Percentiles rank a stretch among this genome's conserved stretches.
Conservation (phyloP, 2,329 filamentous ascomycete genomes). For the Colletotrichum sp. region DNA sequence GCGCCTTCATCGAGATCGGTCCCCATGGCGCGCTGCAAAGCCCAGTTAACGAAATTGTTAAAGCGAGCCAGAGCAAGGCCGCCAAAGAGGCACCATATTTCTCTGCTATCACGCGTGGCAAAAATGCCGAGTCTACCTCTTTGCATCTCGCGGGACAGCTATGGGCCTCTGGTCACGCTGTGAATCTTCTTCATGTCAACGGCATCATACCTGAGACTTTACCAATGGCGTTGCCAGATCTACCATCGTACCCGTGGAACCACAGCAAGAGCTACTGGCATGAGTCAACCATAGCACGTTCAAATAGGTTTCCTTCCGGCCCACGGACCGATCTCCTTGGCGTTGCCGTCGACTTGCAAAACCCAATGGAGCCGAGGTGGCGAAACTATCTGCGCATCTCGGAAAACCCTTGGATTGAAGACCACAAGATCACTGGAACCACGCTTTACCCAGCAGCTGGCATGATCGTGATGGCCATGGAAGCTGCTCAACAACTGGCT, state of each 20-base stretch:
- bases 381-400: conserved; percentile 24
- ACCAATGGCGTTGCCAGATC: conserved; percentile 13
- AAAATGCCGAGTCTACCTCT: conserved; percentile 29
- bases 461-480: conserved; percentile 31
- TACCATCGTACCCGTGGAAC: conserved; percentile 24
- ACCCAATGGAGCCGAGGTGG: conserved; percentile 2
- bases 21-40: conserved; percentile 45
- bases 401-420: conserved; percentile 48
- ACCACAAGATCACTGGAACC: conserved; percentile 49
- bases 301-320: neutral
- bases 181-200: conserved; percentile 35
- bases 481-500: conserved; percentile 1
- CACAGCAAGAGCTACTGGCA: conserved; percentile 10
- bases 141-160: conserved; percentile 12
- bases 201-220: conserved; percentile 24
- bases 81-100: conserved; percentile 30
- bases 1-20: conserved; percentile 33
- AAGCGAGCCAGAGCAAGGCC: conserved; percentile 36
- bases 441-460: conserved; percentile 44
- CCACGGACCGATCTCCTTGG: conserved; percentile 9
- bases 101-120: conserved; percentile 25
- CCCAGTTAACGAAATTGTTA: conserved; percentile 44
- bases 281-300: neutral
- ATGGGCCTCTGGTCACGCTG: conserved; percentile 10
- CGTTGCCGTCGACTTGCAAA: neutral